Evolutionary conservation across 495 filamentous ascomycete species (phyloP), one percentile per base, ranked within the genome.

Genomic region (Aspergillus ostianus): DNA sequence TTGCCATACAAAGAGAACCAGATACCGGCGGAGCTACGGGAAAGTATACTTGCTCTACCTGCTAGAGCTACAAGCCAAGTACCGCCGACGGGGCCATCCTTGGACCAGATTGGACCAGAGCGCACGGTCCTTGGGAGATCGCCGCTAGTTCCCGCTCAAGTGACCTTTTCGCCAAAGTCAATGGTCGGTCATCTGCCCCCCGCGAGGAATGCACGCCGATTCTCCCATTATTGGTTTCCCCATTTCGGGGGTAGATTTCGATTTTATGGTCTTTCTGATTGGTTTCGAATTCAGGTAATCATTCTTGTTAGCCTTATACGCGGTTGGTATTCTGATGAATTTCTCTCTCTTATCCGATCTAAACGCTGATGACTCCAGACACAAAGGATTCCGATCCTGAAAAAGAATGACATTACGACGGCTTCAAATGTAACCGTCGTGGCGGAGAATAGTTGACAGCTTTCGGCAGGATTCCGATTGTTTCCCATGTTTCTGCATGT

Each of bases 41-140:
- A 12, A 41, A 15, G 36, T 41, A 41, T 17, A 13, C 36, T 17
- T 15, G 9, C 36, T 15, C 36, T 41, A 41, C 13, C 36, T 41
- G 36, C 10, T 41, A 7, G 36, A 41, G 36, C 10, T 56, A 49
- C 44, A 6, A 56, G 20, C 44, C 10, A 32, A 19, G 45, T 56
- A 56, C 53, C 46, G 44, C 19, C 36, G 36, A 41, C 36, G 36
- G 36, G 20, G 51, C 21, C 12, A 47, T 27, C 47, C 50, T 57
- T 64, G 53, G 47, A 58, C 56, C 58, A 52, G 57, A 62, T 65
- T 58, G 53, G 26, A 29, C 53, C 60, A 54, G 29, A 12, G 65
- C 69, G 74, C 73, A 75, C 70, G 73, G 74, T 47, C 71, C 73
- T 67, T 29, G 36, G 46, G 19, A 67, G 69, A 74, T 72, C 69